Base-by-base conservation (phyloP, 2,329 filamentous ascomycete genomes). In the Tolypocladium ovalisporum region DNA sequence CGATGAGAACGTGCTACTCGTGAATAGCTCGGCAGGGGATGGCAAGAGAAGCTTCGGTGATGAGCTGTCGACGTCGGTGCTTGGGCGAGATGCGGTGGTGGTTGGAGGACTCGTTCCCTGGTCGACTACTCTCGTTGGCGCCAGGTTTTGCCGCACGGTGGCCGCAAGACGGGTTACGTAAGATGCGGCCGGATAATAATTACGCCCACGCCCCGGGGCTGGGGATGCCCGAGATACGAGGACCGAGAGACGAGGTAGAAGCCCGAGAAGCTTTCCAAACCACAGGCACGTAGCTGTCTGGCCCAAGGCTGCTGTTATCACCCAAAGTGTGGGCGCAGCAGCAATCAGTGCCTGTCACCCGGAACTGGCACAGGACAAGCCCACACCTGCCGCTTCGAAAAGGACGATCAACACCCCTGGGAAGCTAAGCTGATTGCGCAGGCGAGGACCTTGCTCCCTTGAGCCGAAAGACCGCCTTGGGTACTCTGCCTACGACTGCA, bases 31-130 rank as follows among this genome's bases (percentile, higher is more conserved):
- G 54, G 37, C 51, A 51, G 40, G 27, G 44, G 54, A 58, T 61
- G 63, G 60, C 60, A 58, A 61, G 62, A 63, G 61, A 58, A 58
- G 60, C 62, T 62, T 68, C 62, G 65, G 62, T 63, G 63, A 63
- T 63, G 59, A 64, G 62, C 56, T 56, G 59, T 62, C 56, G 61
- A 54, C 57, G 61, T 57, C 57, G 56, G 54, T 56, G 55, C 60
- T 39, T 40, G 47, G 60, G 63, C 62, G 62, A 62, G 65, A 63
- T 65, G 63, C 65, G 63, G 67, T 65, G 61, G 65, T 66, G 65
- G 66, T 67, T 69, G 67, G 67, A 73, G 70, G 69, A 72, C 70
- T 73, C 66, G 63, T 69, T 69, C 67, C 67, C 66, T 70, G 66
- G 68, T 67, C 69, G 69, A 67, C 66, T 63, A 62, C 65, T 67